Evolutionary conservation across 768 basidiomycete species (phyloP).

Genomic region (Suillus americanus): DNA sequence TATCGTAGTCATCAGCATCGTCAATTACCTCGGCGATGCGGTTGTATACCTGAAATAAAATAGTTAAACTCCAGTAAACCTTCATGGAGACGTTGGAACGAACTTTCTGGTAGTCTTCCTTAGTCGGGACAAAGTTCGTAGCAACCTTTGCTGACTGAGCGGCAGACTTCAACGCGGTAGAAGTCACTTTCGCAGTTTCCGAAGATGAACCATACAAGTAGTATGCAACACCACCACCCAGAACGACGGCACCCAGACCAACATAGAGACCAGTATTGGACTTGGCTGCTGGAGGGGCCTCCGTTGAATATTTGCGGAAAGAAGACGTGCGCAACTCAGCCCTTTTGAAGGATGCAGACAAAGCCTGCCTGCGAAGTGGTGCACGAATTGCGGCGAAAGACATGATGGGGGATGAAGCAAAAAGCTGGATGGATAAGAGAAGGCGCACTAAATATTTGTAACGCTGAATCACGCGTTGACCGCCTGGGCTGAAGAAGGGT

Average conservation of each 20-base stretch:
- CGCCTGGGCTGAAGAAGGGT: neutral
- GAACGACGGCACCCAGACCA: constrained; percentile 59
- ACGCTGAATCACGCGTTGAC: neutral
- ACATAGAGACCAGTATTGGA: constrained; percentile 59
- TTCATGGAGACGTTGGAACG: constrained; percentile 6
- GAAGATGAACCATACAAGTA: constrained; percentile 50
- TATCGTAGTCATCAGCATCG: constrained; percentile 75
- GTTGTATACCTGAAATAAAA: constrained; percentile 75
- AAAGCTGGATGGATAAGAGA: neutral
- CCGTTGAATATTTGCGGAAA: constrained; percentile 62
- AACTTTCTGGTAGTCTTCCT: constrained; percentile 90
- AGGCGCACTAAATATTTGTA: neutral
- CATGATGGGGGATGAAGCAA: constrained; percentile 38
- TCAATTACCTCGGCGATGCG: constrained; percentile 77
- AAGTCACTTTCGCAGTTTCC: constrained; percentile 49
- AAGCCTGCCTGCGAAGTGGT: constrained; percentile 46
- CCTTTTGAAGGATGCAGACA: constrained; percentile 28
- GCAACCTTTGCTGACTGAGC: constrained; percentile 62
- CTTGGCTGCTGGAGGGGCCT: constrained; percentile 43
- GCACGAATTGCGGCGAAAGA: constrained; percentile 54
- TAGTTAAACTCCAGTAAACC: neutral
- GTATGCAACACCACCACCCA: constrained; percentile 62
- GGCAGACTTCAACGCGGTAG: constrained; percentile 58
- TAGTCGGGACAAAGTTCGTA: constrained; percentile 69
- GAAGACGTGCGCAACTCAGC: constrained; percentile 37